Base-by-base conservation (phyloP, 768 basidiomycete species). In the Lactifluus echinatus region DNA sequence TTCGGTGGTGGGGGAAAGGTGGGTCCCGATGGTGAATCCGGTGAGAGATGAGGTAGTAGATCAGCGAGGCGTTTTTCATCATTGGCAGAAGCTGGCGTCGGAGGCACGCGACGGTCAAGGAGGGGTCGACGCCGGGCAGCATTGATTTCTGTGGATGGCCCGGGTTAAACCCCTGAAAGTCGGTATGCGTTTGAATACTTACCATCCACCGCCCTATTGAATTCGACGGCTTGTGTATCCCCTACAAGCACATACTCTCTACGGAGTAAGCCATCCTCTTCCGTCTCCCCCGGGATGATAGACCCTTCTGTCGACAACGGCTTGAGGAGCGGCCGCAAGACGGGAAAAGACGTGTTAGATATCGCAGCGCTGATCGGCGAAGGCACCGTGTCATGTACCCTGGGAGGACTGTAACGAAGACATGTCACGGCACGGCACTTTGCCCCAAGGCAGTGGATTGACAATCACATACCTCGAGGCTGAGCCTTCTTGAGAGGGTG, bases 181-280 rank as follows among this genome's bases (percentile, higher is more conserved):
- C 39, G 8, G 17, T 11, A 17, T 37, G 3, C 11, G 50, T 40
- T 21, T 31, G 47, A 26, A 24, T 17, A 69, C 83, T 64, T 59
- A 89, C 94, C 94, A 73, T 98, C 95, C 1, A 95, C 87, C 2
- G 92, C 81, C 15, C 83, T 82, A 68, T 91, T 92, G 68, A 97
- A 91, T 68, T 98, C 94, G 2, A 97, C 88, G 2, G 89, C 89
- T 49, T 85, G 79, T 53, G 80, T 82, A 69, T 99, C 93, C 42
- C 87, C 93, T 1, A 98, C 89, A 1, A 99, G 80, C 0, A 98
- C 95, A 64, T 99, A 99, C 66, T 98, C 95, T 60, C 83, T 79
- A 51, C 86, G 78, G 48, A 91, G 75, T 49, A 84, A 74, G 0
- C 87, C 87, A 66, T 90, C 88, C 66, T 91, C 88, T 65, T 90